These are phyloP conservation scores for Glarea lozoyensis DNA, from an alignment of 495 filamentous ascomycete genomes.

Conservation along the genomic window DNA sequence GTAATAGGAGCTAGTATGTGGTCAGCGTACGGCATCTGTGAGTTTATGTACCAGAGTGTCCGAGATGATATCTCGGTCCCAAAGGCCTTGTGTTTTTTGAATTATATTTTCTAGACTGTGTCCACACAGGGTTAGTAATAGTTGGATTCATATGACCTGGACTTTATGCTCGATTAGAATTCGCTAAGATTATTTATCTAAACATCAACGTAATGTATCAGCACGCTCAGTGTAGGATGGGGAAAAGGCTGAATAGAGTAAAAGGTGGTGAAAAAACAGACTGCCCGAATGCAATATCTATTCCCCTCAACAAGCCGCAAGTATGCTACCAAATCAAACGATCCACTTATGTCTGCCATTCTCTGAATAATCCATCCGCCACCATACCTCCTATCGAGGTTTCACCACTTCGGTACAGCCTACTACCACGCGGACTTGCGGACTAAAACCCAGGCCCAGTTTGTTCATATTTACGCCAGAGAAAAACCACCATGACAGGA, in stretches of 20 bases:
- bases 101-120: too few relatives aligned
- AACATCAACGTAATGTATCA: constrained; percentile 1
- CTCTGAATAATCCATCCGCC: neutral
- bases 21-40: too few relatives aligned
- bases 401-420: neutral
- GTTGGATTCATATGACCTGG: too few relatives aligned
- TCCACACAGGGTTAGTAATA: too few relatives aligned
- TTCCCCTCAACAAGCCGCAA: constrained; percentile 4
- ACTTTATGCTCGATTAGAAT: too few relatives aligned
- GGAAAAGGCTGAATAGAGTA: constrained; percentile 1
- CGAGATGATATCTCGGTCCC: too few relatives aligned
- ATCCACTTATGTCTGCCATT: neutral
- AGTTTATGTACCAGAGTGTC: too few relatives aligned
- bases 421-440: too few relatives aligned
- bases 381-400: neutral
- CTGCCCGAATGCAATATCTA: constrained; percentile 18
- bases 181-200: neutral
- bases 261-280: too few relatives aligned
- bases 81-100: too few relatives aligned
- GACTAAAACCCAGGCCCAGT: constrained; percentile 8
- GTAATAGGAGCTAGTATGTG: too few relatives aligned
- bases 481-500: constrained; percentile 16
- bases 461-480: constrained; percentile 19
- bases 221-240: neutral
- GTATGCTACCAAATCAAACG: constrained; percentile 15